Conservation (phyloP, 1,284 basidiomycete species). For the Ganoderma multipileum region DNA sequence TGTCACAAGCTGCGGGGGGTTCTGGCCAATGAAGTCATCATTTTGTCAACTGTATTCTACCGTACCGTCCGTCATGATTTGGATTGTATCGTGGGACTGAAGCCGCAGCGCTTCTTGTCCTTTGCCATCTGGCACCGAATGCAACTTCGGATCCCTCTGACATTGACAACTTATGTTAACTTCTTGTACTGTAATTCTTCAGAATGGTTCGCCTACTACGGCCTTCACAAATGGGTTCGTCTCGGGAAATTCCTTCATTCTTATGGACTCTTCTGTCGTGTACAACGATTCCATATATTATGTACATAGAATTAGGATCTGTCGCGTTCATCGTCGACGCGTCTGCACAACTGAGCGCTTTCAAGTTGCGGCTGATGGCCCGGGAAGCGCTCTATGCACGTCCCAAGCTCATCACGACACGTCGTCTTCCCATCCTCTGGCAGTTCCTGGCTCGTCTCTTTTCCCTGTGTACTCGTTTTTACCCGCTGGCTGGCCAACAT, state of each 20-base stretch:
- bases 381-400: slow-evolving; percentile 27
- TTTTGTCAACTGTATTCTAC: slow-evolving; percentile 25
- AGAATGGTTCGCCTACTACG: background rate
- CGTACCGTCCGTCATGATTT: slow-evolving; percentile 9
- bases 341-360: slow-evolving; percentile 1
- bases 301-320: too few species aligned
- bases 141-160: background rate
- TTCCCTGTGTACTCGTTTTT: background rate
- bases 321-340: too few species aligned
- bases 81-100: background rate
- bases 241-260: background rate
- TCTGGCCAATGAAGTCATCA: slow-evolving; percentile 35
- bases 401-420: slow-evolving; percentile 19
- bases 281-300: background rate
- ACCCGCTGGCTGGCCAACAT: slow-evolving; percentile 20
- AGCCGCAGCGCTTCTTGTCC: background rate
- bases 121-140: background rate
- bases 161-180: slow-evolving; percentile 9
- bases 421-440: slow-evolving; percentile 16
- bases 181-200: background rate
- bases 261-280: background rate
- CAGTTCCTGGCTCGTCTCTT: background rate
- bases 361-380: slow-evolving; percentile 15
- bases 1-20: slow-evolving; percentile 57
- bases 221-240: background rate